phyloP scores from a whole-genome alignment of 2,329 filamentous ascomycete genomes.

The Annulohypoxylon truncatum region DNA sequence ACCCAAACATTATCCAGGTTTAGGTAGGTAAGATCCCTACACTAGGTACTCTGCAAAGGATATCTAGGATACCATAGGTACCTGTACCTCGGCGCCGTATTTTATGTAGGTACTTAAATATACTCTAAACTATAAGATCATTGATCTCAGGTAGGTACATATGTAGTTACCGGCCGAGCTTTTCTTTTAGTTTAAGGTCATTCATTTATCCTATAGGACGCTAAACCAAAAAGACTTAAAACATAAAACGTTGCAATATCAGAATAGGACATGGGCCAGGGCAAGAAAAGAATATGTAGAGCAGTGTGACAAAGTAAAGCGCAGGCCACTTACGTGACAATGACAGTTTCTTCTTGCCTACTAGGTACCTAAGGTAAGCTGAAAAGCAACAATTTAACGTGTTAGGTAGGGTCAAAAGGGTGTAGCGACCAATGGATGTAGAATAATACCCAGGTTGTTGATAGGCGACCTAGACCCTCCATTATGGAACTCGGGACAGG shows the following conservation, averaged over 20 bases:
- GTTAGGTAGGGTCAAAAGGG: neutral
- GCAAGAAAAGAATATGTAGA: neutral
- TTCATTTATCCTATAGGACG: conserved; percentile 14
- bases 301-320: neutral
- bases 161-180: conserved; percentile 11
- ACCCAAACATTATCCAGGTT: conserved; percentile 13
- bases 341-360: neutral
- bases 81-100: conserved; percentile 12
- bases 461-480: conserved; percentile 36
- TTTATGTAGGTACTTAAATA: neutral
- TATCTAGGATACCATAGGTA: conserved; percentile 7
- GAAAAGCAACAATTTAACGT: neutral
- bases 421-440: neutral
- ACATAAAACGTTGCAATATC: conserved; percentile 11
- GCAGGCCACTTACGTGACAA: neutral
- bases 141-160: neutral
- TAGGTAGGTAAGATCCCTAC: conserved; percentile 14
- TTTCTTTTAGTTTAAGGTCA: conserved; percentile 21
- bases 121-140: conserved; percentile 20
- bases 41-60: conserved; percentile 12
- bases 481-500: conserved; percentile 41
- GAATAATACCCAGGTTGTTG: conserved; percentile 20
- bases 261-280: neutral
- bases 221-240: conserved; percentile 1
- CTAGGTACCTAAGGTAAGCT: neutral